Evolutionary conservation across 176 grass and related monocot species (phyloP).

Genomic region (Rhynchospora tenuis): DNA sequence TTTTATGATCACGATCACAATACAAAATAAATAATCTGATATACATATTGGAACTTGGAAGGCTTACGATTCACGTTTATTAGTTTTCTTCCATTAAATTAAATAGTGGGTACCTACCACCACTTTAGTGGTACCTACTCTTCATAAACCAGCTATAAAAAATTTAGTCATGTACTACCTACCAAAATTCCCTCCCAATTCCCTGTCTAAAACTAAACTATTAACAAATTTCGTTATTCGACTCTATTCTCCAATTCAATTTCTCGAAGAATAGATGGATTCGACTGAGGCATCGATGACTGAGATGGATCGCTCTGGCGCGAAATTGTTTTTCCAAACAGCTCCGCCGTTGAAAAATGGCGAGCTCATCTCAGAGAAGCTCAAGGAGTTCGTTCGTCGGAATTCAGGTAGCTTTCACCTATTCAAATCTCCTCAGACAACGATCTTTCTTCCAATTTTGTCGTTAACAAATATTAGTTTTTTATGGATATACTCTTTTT

Average conservation of each 20-base stretch:
- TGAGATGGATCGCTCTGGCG: neutral
- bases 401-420: conserved; percentile 4
- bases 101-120: neutral
- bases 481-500: neutral
- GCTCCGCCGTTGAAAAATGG: conserved; percentile 15
- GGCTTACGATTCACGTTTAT: no score
- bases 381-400: conserved; percentile 18
- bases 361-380: conserved; percentile 7
- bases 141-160: neutral
- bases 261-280: neutral
- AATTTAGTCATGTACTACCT: neutral
- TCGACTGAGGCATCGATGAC: neutral
- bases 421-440: neutral
- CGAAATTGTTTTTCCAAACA: neutral
- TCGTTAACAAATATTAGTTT: neutral
- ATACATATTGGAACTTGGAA: no score
- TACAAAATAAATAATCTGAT: no score
- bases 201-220: neutral
- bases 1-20: no score
- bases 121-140: neutral
- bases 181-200: neutral
- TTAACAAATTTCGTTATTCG: neutral
- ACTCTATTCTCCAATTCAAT: neutral
- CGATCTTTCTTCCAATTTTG: neutral
- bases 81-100: no score